A percentile compares a stretch with the other conserved stretches of the same genome.
These are phyloP conservation scores for Kodamaea sagamina DNA, from an alignment of 805 yeast species.

Conservation along the genomic window DNA sequence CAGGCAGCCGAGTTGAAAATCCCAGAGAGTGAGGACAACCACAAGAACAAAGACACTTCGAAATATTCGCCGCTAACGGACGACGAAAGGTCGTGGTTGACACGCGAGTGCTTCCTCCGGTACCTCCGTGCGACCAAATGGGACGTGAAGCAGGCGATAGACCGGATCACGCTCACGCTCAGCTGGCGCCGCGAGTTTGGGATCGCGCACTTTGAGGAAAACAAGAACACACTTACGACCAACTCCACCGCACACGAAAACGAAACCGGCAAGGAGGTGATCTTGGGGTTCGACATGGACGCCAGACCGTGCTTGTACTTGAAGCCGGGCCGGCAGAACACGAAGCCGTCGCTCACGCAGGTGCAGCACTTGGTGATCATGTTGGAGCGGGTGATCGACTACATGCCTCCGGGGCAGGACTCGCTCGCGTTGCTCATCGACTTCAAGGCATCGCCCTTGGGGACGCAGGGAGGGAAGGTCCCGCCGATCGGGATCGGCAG, in stretches of 20 bases:
- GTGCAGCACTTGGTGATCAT: slow-evolving; percentile 94
- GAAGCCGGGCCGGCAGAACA: slow-evolving; percentile 94
- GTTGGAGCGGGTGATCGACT: slow-evolving; percentile 90
- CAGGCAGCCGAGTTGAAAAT: slow-evolving; percentile 39
- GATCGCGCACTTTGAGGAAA: slow-evolving; percentile 41
- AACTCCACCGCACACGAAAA: slow-evolving; percentile 65
- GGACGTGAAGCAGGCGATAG: slow-evolving; percentile 68
- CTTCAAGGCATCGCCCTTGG: slow-evolving; percentile 72
- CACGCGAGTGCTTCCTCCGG: slow-evolving; percentile 86
- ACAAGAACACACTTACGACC: slow-evolving; percentile 54
- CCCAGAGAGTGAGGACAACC: slow-evolving; percentile 51
- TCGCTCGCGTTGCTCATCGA: slow-evolving; percentile 89
- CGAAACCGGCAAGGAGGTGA: slow-evolving; percentile 89
- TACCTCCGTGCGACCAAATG: slow-evolving; percentile 94
- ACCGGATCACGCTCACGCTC: slow-evolving; percentile 72
- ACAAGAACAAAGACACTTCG: slow-evolving; percentile 15
- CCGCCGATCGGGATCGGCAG: slow-evolving; percentile 54
- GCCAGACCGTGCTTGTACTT: slow-evolving; percentile 90
- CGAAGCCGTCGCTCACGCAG: slow-evolving; percentile 84
- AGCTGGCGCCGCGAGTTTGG: slow-evolving; percentile 97
- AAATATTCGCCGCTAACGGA: slow-evolving; percentile 21
- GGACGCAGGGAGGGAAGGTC: slow-evolving; percentile 43
- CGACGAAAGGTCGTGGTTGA: slow-evolving; percentile 86
- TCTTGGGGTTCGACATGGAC: slow-evolving; percentile 87
- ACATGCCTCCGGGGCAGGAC: slow-evolving; percentile 97